A percentile compares a stretch with the other conserved stretches of the same genome.
phyloP scores from a whole-genome alignment of 169 alveolate species.

The Plasmodium yoelii region DNA sequence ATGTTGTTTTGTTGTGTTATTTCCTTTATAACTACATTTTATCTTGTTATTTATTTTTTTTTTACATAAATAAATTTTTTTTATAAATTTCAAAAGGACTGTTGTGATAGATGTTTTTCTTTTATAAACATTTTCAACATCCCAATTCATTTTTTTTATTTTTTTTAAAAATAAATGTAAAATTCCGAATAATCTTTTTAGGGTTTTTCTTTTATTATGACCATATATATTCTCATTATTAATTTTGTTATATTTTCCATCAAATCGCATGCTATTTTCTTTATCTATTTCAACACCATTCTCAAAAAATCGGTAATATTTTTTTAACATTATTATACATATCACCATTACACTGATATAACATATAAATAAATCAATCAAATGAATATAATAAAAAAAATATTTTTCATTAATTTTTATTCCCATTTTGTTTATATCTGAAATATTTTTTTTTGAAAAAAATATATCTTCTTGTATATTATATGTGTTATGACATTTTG shows the following conservation, averaged over 20 bases:
- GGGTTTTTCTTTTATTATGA: background rate
- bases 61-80: background rate
- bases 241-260: background rate
- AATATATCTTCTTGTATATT: background rate
- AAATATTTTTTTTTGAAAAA: background rate
- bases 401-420: constrained; percentile 11
- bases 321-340: constrained; percentile 30
- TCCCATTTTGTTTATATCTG: constrained; percentile 10
- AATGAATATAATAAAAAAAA: constrained; percentile 39
- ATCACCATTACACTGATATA: constrained; percentile 36
- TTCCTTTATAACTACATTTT: background rate
- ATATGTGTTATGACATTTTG: too few species aligned
- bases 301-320: constrained; percentile 33
- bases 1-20: background rate
- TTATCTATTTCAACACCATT: constrained; percentile 3
- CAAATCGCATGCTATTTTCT: background rate
- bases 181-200: constrained; percentile 21
- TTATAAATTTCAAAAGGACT: constrained; percentile 8
- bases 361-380: constrained; percentile 42
- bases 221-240: background rate
- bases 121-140: constrained; percentile 41
- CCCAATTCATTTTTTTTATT: constrained; percentile 51
- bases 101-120: constrained; percentile 6
- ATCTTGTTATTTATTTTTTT: background rate
- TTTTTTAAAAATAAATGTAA: constrained; percentile 38